These are phyloP conservation scores for Solanum bulbocastanum DNA, from an alignment of 257 asterid genomes.

Conservation along the genomic window DNA sequence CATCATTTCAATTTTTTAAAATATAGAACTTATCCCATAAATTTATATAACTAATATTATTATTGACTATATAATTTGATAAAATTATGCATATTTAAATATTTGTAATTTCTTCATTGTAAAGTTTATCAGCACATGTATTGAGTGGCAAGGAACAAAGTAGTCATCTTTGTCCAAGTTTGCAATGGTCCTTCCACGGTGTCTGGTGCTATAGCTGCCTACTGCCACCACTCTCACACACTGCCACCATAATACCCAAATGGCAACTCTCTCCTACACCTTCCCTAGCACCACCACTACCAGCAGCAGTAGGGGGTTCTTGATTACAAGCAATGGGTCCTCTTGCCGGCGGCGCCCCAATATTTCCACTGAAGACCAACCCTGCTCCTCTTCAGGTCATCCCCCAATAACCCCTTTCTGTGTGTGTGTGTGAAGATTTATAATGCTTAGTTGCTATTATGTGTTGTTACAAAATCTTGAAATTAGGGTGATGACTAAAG, in stretches of 20 bases:
- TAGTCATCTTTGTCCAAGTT: background rate
- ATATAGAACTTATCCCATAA: background rate
- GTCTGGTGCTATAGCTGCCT: background rate
- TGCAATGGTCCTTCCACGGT: background rate
- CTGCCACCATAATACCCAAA: background rate
- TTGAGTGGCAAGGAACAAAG: background rate
- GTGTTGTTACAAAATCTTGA: background rate
- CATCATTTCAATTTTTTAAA: background rate
- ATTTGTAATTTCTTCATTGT: background rate
- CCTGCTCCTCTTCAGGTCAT: conserved; percentile 7
- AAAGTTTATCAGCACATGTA: background rate
- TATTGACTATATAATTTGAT: too few relatives aligned
- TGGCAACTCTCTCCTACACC: background rate
- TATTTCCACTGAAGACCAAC: background rate
- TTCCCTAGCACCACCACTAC: background rate
- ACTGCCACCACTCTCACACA: background rate
- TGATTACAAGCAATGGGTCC: background rate
- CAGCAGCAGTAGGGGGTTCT: background rate
- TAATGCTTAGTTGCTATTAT: background rate
- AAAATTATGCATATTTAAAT: background rate
- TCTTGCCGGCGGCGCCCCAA: background rate
- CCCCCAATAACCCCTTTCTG: background rate
- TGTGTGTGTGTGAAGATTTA: too few relatives aligned
- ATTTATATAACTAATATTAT: too few relatives aligned
- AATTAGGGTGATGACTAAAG: background rate